Base-by-base conservation (phyloP, 768 basidiomycete genomes). In the Trametes cinnabarina region DNA sequence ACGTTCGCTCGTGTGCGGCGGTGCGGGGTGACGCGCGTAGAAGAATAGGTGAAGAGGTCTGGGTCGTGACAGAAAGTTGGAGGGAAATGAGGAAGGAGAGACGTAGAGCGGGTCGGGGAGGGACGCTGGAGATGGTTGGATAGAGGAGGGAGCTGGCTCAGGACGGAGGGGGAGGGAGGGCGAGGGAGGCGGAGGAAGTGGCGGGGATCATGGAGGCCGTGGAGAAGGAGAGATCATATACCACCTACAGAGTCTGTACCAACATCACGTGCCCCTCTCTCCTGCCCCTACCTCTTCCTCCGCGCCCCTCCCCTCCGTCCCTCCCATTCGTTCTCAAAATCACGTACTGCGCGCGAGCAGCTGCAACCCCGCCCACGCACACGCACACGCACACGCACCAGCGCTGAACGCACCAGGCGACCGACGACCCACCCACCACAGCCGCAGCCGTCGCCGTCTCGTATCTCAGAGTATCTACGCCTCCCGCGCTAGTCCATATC, bases 401-500 rank as follows among this genome's bases (percentile, higher is more conserved):
- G n/a, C n/a, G n/a, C n/a, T n/a, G n/a, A n/a, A n/a, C n/a, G n/a
- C n/a, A n/a, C n/a, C n/a, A n/a, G n/a, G n/a, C n/a, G n/a, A n/a
- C n/a, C n/a, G n/a, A n/a, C n/a, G n/a, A n/a, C n/a, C n/a, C n/a
- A n/a, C n/a, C n/a, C n/a, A n/a, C n/a, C n/a, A n/a, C n/a, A n/a
- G n/a, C n/a, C n/a, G n/a, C n/a, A n/a, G n/a, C 15, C 48, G 30
- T 6, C 7, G 1, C 30, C 30, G 23, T 30, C 19, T 53, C 51
- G 41, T 47, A 54, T n/a, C n/a, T n/a, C n/a, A n/a, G n/a, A n/a
- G n/a, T n/a, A n/a, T 54, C 52, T 46, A 46, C 43, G 43, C 52
- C 51, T 46, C 20, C 34, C 43, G 19, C 22, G 32, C 52, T 54
- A 54, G 52, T 54, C 42, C 52, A n/a, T 26, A 34, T 54, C 34